Conservation (phyloP, 495 filamentous ascomycete genomes). For the Patellaria atrata region DNA sequence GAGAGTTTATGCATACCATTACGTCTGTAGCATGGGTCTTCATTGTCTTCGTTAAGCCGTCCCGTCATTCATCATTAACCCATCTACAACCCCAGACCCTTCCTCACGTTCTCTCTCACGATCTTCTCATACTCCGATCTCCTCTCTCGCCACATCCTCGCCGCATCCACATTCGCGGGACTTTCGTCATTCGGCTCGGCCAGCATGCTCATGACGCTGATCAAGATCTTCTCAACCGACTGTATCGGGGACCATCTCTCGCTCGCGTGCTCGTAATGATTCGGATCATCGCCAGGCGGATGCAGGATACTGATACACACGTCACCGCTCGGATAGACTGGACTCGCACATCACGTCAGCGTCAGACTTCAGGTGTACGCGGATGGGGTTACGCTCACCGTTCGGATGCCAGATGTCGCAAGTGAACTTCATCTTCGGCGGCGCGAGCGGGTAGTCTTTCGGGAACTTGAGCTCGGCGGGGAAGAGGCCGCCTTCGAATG, state of each 20-base stretch:
- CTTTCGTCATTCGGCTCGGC: conserved; percentile 98
- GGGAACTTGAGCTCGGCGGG: conserved; percentile 90
- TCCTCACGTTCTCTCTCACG: conserved; percentile 66
- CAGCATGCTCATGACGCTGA: conserved; percentile 97
- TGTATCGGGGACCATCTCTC: conserved; percentile 97
- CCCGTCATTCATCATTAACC: neutral
- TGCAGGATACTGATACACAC: conserved; percentile 98
- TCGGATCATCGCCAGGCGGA: conserved; percentile 94
- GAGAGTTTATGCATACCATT: too few relatives aligned
- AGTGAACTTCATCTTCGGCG: conserved; percentile 87
- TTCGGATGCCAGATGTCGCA: conserved; percentile 95
- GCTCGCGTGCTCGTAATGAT: conserved; percentile 93
- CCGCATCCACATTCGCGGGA: conserved; percentile 94
- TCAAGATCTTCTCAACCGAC: conserved; percentile 94
- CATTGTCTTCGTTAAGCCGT: too few relatives aligned
- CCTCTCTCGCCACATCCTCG: conserved; percentile 94
- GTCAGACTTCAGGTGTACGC: too few relatives aligned
- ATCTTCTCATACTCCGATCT: conserved; percentile 72
- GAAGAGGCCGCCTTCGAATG: conserved; percentile 90
- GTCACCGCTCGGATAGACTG: conserved; percentile 80
- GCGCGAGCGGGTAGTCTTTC: conserved; percentile 85
- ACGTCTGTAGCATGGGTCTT: too few relatives aligned
- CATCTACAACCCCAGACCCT: conserved; percentile 39
- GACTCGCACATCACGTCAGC: too few relatives aligned
- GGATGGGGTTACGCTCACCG: conserved; percentile 41